phyloP scores from a whole-genome alignment of 768 basidiomycete genomes.

The Neoboletus magnificus region DNA sequence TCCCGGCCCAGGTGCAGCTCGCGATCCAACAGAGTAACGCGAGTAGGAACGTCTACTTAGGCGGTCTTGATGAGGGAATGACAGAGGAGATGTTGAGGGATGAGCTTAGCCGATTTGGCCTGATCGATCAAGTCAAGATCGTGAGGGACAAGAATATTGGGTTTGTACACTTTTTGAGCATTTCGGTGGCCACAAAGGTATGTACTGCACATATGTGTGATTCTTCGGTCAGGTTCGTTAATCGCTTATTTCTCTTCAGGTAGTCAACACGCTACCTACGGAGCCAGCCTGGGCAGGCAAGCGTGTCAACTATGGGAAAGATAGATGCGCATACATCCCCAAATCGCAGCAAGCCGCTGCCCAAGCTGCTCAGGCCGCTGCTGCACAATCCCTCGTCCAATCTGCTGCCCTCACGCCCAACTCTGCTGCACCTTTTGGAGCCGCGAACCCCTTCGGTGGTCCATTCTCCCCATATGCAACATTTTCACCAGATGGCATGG shows the following conservation, averaged over 20 bases:
- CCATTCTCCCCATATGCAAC: slow-evolving; percentile 50
- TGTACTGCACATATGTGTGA: slow-evolving; percentile 17
- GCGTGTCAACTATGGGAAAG: slow-evolving; percentile 97
- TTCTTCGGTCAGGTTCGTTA: background rate
- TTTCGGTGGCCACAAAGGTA: slow-evolving; percentile 93
- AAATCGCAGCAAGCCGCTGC: slow-evolving; percentile 91
- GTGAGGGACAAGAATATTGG: slow-evolving; percentile 99
- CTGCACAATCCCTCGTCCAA: slow-evolving; percentile 65
- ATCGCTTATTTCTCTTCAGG: slow-evolving; percentile 44
- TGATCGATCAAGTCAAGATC: slow-evolving; percentile 99
- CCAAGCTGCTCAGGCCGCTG: slow-evolving; percentile 83
- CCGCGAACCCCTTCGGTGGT: slow-evolving; percentile 30
- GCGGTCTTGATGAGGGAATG: slow-evolving; percentile 84
- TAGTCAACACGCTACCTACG: slow-evolving; percentile 87
- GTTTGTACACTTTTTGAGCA: slow-evolving; percentile 97
- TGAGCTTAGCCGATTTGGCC: slow-evolving; percentile 86
- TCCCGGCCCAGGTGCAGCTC: slow-evolving; percentile 79
- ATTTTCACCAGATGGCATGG: slow-evolving; percentile 44
- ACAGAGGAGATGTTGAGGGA: slow-evolving; percentile 92
- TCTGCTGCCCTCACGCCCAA: slow-evolving; percentile 40
- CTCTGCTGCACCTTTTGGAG: slow-evolving; percentile 30
- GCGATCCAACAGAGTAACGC: slow-evolving; percentile 93
- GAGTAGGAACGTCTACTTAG: slow-evolving; percentile 94
- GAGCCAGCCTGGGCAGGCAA: slow-evolving; percentile 95
- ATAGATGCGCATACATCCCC: slow-evolving; percentile 96